Conservation (phyloP, 768 basidiomycete genomes). For the Clitopilus hobsonii region DNA sequence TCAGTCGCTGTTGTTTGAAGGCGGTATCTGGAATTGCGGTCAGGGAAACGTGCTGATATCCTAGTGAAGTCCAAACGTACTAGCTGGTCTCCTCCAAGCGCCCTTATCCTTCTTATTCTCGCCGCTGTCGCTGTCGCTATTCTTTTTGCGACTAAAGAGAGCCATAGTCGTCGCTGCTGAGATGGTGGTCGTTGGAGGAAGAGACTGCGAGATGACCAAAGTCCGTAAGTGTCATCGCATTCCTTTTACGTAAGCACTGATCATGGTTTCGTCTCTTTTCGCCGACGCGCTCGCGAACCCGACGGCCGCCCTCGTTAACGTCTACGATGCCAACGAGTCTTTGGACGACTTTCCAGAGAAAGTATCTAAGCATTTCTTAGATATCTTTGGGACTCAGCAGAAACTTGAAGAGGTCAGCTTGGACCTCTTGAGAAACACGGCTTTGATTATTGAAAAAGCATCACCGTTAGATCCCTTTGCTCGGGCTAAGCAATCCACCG, state of each 20-base stretch:
- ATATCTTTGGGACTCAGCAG: constrained; percentile 33
- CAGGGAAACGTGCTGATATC: constrained; percentile 9
- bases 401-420: constrained; percentile 34
- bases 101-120: constrained; percentile 79
- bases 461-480: constrained; percentile 53
- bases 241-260: constrained; percentile 25
- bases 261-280: constrained; percentile 51
- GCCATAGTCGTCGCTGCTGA: constrained; percentile 34
- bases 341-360: constrained; percentile 32
- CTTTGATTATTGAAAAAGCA: constrained; percentile 3
- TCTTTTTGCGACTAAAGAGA: constrained; percentile 55
- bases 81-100: constrained; percentile 81
- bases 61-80: constrained; percentile 36
- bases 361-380: constrained; percentile 44
- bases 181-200: constrained; percentile 6
- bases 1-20: constrained; percentile 98
- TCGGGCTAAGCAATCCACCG: constrained; percentile 45
- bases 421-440: not conserved
- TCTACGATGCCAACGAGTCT: constrained; percentile 29
- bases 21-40: constrained; percentile 71
- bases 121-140: constrained; percentile 30
- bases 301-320: constrained; percentile 38
- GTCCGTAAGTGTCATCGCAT: constrained; percentile 4
- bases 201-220: constrained; percentile 1
- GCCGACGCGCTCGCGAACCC: constrained; percentile 49